Base-by-base conservation (phyloP, 306 rosid species). In the Myrica gale region DNA sequence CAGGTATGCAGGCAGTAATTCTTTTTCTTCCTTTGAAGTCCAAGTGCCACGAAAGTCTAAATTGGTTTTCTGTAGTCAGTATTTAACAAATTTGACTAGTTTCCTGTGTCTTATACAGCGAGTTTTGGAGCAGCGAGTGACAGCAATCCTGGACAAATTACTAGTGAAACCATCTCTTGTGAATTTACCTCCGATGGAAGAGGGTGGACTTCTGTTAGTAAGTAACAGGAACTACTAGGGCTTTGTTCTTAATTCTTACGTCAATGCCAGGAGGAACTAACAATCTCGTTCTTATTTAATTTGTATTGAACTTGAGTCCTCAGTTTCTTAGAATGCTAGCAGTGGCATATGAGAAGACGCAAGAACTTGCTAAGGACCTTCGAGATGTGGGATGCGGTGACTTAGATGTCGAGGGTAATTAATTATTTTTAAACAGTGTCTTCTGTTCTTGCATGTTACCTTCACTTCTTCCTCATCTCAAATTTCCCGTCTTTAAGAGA, bases 261-360 rank as follows among this genome's bases (percentile, higher is more conserved):
- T 53, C 67, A 71, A 65, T 63, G 77, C 76, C 56, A 32, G 68
- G 78, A 51, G 76, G 74, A 74, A 74, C 54, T 43, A 11, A 54
- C 46, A 55, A 42, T 70, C 52, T 74, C 68, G 81, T 76, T 69
- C 71, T 75, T 41, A 75, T 78, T 56, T 81, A 43, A 68, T 76
- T 84, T 85, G 57, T 20, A 46, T 81, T 87, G 81, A 21, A 75
- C 77, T 77, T 77, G 89, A 81, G 78, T 82, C 73, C 82, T 85
- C 98, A 96, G 99, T 96, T 89, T 89, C 93, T 96, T 68, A 88
- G 99, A 91, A 91, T 96, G 97, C 89, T 96, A 80, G 98, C 98
- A 6, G 99, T 96, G 85, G 94, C 92, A 20, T 96, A 96, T 81
- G 99, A 96, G 79, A 96, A 92, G 87, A 96, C 99, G 50, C 93